Evolutionary conservation across 306 rosid species (phyloP).

Genomic region (Urtica urens): DNA sequence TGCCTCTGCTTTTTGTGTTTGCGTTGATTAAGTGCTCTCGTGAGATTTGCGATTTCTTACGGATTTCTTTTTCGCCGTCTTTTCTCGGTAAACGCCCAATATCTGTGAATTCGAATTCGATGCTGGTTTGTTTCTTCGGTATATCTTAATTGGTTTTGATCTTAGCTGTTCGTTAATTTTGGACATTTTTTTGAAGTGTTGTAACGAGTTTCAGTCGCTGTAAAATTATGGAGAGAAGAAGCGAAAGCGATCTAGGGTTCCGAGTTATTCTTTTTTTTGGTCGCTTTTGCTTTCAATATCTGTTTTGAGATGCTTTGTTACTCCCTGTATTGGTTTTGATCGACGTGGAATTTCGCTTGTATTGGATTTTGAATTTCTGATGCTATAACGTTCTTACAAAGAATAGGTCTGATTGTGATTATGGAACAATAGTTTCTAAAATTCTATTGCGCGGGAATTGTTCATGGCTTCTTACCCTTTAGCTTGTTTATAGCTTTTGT

Average conservation of each 20-base stretch:
- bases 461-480: no score
- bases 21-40: slow-evolving; percentile 8
- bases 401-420: no score
- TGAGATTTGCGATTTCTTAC: not conserved
- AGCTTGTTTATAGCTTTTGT: no score
- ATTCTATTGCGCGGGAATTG: no score
- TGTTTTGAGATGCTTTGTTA: no score
- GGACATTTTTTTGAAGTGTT: slow-evolving; percentile 3
- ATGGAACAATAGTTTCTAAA: no score
- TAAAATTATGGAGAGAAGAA: slow-evolving; percentile 10
- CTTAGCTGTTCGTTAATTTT: slow-evolving; percentile 3
- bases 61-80: not conserved
- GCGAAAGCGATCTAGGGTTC: not conserved
- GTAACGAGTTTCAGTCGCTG: slow-evolving; percentile 11
- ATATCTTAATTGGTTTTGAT: slow-evolving; percentile 1
- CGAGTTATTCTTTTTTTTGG: not conserved
- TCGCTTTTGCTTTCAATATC: not conserved
- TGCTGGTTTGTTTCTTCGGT: slow-evolving; percentile 4
- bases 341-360: no score
- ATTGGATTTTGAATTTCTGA: no score
- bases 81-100: not conserved
- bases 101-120: slow-evolving; percentile 3
- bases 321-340: no score
- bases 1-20: slow-evolving; percentile 15
- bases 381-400: no score